A percentile compares a stretch with the other conserved stretches of the same genome.
Conservation (phyloP, 2,329 filamentous ascomycete species). For the Fusarium citri region DNA sequence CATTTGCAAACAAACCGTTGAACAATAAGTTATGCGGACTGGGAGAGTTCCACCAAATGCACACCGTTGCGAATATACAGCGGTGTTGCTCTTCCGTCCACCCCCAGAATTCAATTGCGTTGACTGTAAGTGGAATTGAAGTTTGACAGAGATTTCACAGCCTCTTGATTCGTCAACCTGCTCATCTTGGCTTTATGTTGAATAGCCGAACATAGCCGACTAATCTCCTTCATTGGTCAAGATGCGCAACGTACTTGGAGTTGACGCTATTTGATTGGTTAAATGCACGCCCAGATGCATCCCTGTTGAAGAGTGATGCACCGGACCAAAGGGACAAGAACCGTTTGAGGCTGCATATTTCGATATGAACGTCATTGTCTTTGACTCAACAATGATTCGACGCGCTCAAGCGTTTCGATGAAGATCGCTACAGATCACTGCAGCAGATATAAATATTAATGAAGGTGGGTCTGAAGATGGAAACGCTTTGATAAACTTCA, state of each 20-base stretch:
- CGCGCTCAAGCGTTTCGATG: not conserved
- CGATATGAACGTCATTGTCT: constrained; percentile 6
- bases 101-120: constrained; percentile 16
- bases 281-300: constrained; percentile 30
- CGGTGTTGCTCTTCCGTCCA: constrained; percentile 25
- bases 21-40: not conserved
- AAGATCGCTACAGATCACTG: not conserved
- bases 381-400: constrained; percentile 19
- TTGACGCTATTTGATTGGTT: constrained; percentile 31
- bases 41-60: constrained; percentile 21
- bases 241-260: not conserved
- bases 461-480: constrained; percentile 19
- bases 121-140: constrained; percentile 39
- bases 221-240: constrained; percentile 42
- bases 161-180: constrained; percentile 35
- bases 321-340: constrained; percentile 41
- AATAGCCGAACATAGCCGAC: constrained; percentile 44
- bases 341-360: constrained; percentile 3
- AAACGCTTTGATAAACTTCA: constrained; percentile 35
- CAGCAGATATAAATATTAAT: constrained; percentile 2
- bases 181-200: constrained; percentile 3
- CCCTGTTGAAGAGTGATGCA: constrained; percentile 32
- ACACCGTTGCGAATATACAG: constrained; percentile 23
- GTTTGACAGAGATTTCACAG: constrained; percentile 45
- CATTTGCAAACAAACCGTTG: not conserved